Evolutionary conservation across 1,284 basidiomycete genomes (phyloP), one percentile per base, ranked within the genome.

Genomic region (Porogramme epimiltina): DNA sequence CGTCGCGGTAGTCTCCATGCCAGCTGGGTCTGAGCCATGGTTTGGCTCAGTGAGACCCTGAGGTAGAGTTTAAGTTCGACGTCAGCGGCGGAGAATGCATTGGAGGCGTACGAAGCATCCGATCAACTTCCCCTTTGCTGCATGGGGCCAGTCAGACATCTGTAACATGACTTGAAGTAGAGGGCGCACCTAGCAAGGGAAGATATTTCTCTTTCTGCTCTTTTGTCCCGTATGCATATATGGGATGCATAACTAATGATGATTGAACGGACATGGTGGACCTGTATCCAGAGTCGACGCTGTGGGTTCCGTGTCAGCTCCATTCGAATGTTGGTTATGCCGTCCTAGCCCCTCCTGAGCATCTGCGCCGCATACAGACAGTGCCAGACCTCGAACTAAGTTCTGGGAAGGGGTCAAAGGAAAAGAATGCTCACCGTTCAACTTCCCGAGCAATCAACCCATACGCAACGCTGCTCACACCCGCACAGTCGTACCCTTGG

Each of bases 181-280:
- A 34, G 37, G 20, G 58, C 75, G 49, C 55, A 85, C 89, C 94
- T 39, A 98, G 77, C 15, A 82, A 74, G 33, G 95, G 95, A 2
- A 98, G 79, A 66, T 89, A 98, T 66, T 89, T 91, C 63, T 94
- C 89, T 74, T 95, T 96, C 72, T 98, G 94, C 34, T 84, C 85
- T 24, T 94, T 87, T 0, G 85, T 85, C 2, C 96, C 95, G 68
- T 96, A 98, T 64, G 90, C 91, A 70, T 93, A 78, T 67, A 98
- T 98, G 3, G 96, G 94, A 66, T 96, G 93, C 95, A 99, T 99
- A n/a, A 96, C 93, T 28, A 99, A 80, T 4, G 93, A 96, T 0
- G 91, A 94, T 70, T 99, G 96, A 1, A 99, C 96, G 24, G 92
- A 95, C 68, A 95, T 89, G n/a, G 89, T 95, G 4, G 91, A 95